Evolutionary conservation across 2,329 filamentous ascomycete genomes (phyloP).

Genomic region (Pseudocercospora fuligena): DNA sequence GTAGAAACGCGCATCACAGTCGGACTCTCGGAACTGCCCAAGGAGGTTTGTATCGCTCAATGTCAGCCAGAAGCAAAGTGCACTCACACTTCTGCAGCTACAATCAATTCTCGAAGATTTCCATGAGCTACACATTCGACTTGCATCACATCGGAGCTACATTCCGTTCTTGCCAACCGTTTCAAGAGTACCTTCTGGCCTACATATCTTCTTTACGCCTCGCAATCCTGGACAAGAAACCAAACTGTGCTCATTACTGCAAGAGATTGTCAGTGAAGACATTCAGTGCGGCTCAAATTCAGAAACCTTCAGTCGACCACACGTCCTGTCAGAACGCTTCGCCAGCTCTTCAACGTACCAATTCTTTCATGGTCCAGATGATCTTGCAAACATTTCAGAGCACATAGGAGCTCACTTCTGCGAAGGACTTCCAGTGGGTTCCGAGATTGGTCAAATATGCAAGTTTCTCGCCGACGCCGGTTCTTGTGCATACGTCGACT

Average conservation of each 20-base stretch:
- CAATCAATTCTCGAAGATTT: conserved; percentile 65
- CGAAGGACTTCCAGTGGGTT: conserved; percentile 37
- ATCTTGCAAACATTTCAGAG: conserved; percentile 56
- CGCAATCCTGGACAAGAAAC: conserved; percentile 38
- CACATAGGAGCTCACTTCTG: conserved; percentile 11
- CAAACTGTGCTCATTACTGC: conserved; percentile 63
- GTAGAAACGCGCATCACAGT: conserved; percentile 81
- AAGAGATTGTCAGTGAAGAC: conserved; percentile 58
- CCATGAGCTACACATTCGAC: conserved; percentile 78
- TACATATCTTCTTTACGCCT: conserved; percentile 80
- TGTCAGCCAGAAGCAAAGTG: not conserved
- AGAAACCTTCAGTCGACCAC: conserved; percentile 45
- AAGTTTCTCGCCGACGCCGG: conserved; percentile 15
- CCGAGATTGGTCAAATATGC: conserved; percentile 20
- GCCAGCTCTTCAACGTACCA: conserved; percentile 68
- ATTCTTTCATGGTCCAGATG: conserved; percentile 70
- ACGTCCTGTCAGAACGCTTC: conserved; percentile 62
- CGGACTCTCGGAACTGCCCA: conserved; percentile 72
- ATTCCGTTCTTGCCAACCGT: conserved; percentile 70
- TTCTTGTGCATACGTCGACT: conserved; percentile 62
- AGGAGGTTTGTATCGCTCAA: conserved; percentile 54
- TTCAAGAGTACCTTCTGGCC: conserved; percentile 75
- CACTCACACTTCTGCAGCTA: conserved; percentile 52
- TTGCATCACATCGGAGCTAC: conserved; percentile 67
- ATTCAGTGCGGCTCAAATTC: conserved; percentile 61